A percentile compares a stretch with the other conserved stretches of the same genome.
phyloP scores from a whole-genome alignment of 1,284 basidiomycete genomes.

The Malassezia pachydermatis region DNA sequence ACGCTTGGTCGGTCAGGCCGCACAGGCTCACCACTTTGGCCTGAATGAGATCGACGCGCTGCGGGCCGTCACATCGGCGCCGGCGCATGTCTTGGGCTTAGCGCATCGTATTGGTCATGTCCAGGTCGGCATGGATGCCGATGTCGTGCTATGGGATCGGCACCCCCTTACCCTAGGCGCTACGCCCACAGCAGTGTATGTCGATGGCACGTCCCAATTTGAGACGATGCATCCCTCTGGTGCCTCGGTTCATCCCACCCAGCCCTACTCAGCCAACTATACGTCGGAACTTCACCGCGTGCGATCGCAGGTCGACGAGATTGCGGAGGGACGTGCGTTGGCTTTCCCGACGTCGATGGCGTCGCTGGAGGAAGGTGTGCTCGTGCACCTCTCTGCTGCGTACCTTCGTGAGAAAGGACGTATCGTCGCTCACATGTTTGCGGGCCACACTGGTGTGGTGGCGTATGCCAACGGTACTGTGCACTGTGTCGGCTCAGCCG shows the following conservation, averaged over 20 bases:
- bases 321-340: slow-evolving; percentile 22
- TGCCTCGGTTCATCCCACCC: neutral
- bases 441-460: slow-evolving; percentile 13
- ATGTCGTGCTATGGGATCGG: slow-evolving; percentile 79
- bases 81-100: slow-evolving; percentile 65
- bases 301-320: slow-evolving; percentile 18
- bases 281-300: slow-evolving; percentile 25
- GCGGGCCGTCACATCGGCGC: slow-evolving; percentile 64
- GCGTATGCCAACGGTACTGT: slow-evolving; percentile 21
- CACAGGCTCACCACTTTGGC: slow-evolving; percentile 69
- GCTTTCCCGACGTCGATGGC: slow-evolving; percentile 26
- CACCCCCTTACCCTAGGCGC: slow-evolving; percentile 62
- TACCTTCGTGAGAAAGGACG: slow-evolving; percentile 2
- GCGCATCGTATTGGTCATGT: slow-evolving; percentile 72
- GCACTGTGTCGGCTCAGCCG: slow-evolving; percentile 19
- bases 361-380: slow-evolving; percentile 17
- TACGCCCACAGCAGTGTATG: slow-evolving; percentile 55
- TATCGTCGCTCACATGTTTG: neutral
- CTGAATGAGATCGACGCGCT: slow-evolving; percentile 55
- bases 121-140: slow-evolving; percentile 56
- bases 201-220: slow-evolving; percentile 55
- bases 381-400: slow-evolving; percentile 25
- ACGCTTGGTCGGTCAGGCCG: slow-evolving; percentile 70
- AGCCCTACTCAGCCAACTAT: slow-evolving; percentile 20
- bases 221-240: neutral